Conservation (phyloP, 768 basidiomycete species). For the Scleroderma citrinum region DNA sequence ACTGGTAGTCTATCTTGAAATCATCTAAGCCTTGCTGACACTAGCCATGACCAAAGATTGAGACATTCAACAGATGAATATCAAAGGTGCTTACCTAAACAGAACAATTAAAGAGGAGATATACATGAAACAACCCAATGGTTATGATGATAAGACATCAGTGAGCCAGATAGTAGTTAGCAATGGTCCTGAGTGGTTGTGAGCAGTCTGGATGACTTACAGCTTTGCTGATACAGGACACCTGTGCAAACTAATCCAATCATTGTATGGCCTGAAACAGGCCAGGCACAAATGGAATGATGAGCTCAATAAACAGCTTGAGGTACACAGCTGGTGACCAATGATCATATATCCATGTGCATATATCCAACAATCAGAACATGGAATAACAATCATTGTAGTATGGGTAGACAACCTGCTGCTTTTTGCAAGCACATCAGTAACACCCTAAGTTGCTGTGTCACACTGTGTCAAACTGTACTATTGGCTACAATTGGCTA, state of each 20-base stretch:
- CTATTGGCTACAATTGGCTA: too few relatives aligned
- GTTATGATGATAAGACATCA: slow-evolving; percentile 16
- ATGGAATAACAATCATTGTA: slow-evolving; percentile 12
- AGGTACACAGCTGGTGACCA: slow-evolving; percentile 11
- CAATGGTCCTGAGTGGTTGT: too few relatives aligned
- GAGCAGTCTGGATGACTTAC: too few relatives aligned
- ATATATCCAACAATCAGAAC: neutral
- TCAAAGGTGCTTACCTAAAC: slow-evolving; percentile 27
- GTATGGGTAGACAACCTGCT: slow-evolving; percentile 28
- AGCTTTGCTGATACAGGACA: too few relatives aligned
- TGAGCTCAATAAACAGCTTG: slow-evolving; percentile 16
- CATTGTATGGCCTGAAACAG: slow-evolving; percentile 29
- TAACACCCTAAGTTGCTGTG: too few relatives aligned
- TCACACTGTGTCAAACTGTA: too few relatives aligned
- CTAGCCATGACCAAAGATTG: slow-evolving; percentile 12
- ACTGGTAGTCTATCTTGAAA: slow-evolving; percentile 20
- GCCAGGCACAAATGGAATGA: slow-evolving; percentile 25
- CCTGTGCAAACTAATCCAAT: slow-evolving; percentile 15
- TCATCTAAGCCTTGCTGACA: slow-evolving; percentile 19
- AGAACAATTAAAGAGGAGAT: slow-evolving; percentile 25
- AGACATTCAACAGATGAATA: slow-evolving; percentile 26
- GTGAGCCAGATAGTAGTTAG: too few relatives aligned
- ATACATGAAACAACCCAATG: slow-evolving; percentile 27
- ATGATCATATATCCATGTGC: slow-evolving; percentile 14
- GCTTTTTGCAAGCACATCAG: slow-evolving; percentile 14